Evolutionary conservation across 768 basidiomycete species (phyloP), one percentile per base, ranked within the genome.

Genomic region (Fistulinella prunicolor): DNA sequence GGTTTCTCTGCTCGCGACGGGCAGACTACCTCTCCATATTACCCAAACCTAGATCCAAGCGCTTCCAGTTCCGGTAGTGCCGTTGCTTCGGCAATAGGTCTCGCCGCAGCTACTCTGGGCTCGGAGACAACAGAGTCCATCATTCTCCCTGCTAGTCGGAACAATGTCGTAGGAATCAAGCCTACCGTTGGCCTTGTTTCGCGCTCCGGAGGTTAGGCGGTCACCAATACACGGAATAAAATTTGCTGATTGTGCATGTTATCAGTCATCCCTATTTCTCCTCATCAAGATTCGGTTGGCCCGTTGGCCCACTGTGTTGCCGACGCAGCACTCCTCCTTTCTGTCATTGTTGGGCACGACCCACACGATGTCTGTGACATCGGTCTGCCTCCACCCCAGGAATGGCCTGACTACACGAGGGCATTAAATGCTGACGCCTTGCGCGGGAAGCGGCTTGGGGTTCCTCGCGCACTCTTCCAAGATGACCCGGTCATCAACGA

Each of bases 321-420:
- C 13, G 74, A 75, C 40, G 69, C 66, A 3, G 73, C 74, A 26
- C 56, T 65, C 40, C 56, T 74, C 12, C 63, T 74, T 35, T 56
- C 64, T 12, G 62, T 59, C n/a, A 77, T 79, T 26, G 69, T 70
- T 1, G 76, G 75, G 7, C 60, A 55, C 16, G 77, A 79, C 57
- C 66, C 71, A 6, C 57, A 49, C 6, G 77, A 77, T 55, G 63
- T 63, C 37, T 62, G 49, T 44, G 45, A 60, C 17, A 70, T 65
- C 49, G 75, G 75, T 23, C 51, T 70, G 21, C 63, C 67, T 10
- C 72, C 76, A 46, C 83, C 85, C 1, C 46, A 50, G 4, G 42
- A 56, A 7, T 71, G 83, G 6, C 84, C 83, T 0, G 73, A 84
- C 55, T 86, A 73, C 57, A 79, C 73, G 1, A 67, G 69, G 49